These are phyloP conservation scores for Setaria italica DNA, from an alignment of 202 grass and related monocot species.

Conservation along the genomic window DNA sequence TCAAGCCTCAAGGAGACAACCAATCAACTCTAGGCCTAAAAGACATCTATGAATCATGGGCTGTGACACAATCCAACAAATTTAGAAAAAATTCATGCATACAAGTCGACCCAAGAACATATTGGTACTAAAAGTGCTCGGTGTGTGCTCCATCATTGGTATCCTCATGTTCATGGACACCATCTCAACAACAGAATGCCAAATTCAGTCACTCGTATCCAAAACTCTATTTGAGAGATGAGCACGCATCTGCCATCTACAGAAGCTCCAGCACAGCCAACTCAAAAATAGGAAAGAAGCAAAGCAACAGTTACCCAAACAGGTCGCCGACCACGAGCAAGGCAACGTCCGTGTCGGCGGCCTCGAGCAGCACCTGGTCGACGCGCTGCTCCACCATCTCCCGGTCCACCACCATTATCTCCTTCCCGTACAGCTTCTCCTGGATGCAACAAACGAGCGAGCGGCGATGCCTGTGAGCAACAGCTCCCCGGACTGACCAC, in stretches of 20 bases:
- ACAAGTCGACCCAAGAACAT: background rate
- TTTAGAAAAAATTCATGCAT: background rate
- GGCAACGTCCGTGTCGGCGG: slow-evolving; percentile 56
- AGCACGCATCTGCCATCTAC: background rate
- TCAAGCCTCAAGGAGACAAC: background rate
- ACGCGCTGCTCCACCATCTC: slow-evolving; percentile 59
- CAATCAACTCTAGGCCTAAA: background rate
- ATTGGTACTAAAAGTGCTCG: background rate
- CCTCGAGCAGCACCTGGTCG: slow-evolving; percentile 67
- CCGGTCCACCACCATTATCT: slow-evolving; percentile 61
- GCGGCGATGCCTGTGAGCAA: slow-evolving; percentile 6
- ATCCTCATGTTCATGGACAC: background rate
- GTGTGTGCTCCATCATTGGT: background rate
- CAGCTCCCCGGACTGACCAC: background rate
- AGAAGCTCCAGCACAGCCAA: background rate
- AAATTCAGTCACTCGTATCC: background rate
- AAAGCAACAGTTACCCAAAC: slow-evolving; percentile 67
- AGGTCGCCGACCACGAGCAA: slow-evolving; percentile 96
- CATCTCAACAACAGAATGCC: background rate
- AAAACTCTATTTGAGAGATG: background rate
- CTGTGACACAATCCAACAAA: background rate
- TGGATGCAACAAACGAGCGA: slow-evolving; percentile 27
- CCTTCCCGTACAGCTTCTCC: slow-evolving; percentile 89
- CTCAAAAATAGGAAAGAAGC: background rate
- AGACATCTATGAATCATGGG: background rate